Base-by-base conservation (phyloP, 2,329 filamentous ascomycete species). In the Reticulascus tulasneorum region DNA sequence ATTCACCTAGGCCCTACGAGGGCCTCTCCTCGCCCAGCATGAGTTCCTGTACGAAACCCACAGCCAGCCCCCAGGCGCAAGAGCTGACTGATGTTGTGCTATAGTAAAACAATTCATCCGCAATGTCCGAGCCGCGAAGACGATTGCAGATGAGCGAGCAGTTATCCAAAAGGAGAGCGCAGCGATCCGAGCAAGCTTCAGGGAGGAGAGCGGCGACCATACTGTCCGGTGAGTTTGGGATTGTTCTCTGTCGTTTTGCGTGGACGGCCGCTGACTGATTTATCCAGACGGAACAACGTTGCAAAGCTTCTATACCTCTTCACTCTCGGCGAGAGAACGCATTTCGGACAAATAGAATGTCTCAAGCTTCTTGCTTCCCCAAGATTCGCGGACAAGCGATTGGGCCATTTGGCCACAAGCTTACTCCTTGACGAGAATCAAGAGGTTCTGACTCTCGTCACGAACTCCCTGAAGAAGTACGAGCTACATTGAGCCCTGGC, bases 91-190 rank as follows among this genome's bases (percentile, higher is more conserved):
- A 17, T 20, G 25, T 36, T 22, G 34, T 22, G 31, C 37, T 47
- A 41, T 58, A 97, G 93, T 98, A 63, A 98, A 98, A 72, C 93
- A 97, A 70, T 98, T 98, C 69, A 98, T 98, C 66, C 90, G 93
- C 61, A 97, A 96, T 68, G 93, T 98, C 60, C 88, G 93, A 62
- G 91, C 93, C 44, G 89, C 93, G 43, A 98, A 98, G 73, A 98
- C 93, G 23, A 96, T 98, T 59, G 94, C 94, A 61, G 93, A 98
- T 67, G 93, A 98, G 71, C 82, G 93, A 59, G 91, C 93, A 34
- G 93, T 98, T 38, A 94, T 98, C 47, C 93, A 97, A 58, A 98
- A 98, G 67, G 93, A 98, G 71, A 98, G 93, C 66, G 93, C 93
- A 40, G 87, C 91, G 30, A 98, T 98, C 59, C 79, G 93, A 66